Conservation (phyloP, 441 rosid genomes). For the Aquilaria agallochum region DNA sequence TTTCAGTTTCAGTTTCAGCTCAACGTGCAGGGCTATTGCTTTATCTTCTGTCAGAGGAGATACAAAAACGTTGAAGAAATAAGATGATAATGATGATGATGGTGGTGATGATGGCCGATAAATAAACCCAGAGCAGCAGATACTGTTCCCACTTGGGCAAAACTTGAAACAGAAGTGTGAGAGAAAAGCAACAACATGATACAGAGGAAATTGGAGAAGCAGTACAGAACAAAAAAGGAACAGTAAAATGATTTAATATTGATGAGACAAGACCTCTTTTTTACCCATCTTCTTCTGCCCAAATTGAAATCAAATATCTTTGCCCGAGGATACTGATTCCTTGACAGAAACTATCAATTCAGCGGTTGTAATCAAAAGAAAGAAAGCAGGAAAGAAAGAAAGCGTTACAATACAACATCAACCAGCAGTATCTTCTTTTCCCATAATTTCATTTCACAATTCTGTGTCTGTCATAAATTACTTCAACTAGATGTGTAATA, state of each 20-base stretch:
- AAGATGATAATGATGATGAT: background rate
- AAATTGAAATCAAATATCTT: constrained; percentile 20
- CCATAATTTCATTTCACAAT: too few species aligned
- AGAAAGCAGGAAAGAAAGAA: background rate
- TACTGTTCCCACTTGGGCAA: too few species aligned
- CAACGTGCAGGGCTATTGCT: background rate
- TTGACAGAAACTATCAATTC: constrained; percentile 37
- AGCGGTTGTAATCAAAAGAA: constrained; percentile 13
- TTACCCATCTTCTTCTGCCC: constrained; percentile 3
- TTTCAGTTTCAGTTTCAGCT: background rate
- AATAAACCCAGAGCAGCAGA: background rate
- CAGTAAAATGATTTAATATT: constrained; percentile 35
- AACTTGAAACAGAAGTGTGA: background rate
- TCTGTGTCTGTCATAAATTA: too few species aligned
- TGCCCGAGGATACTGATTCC: constrained; percentile 29
- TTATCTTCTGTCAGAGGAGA: background rate
- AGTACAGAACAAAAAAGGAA: constrained; percentile 21
- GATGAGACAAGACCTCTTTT: constrained; percentile 55
- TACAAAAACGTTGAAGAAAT: background rate
- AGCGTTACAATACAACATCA: too few species aligned
- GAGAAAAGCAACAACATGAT: background rate
- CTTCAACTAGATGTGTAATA: too few species aligned
- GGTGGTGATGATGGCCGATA: background rate
- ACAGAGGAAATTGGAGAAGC: constrained; percentile 3
- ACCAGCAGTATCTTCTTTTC: background rate